Percentiles rank a stretch among this genome's conserved stretches.
Evolutionary conservation across 129 eudicot genomes (phyloP).

Genomic region (Oenanthe sinensis): DNA sequence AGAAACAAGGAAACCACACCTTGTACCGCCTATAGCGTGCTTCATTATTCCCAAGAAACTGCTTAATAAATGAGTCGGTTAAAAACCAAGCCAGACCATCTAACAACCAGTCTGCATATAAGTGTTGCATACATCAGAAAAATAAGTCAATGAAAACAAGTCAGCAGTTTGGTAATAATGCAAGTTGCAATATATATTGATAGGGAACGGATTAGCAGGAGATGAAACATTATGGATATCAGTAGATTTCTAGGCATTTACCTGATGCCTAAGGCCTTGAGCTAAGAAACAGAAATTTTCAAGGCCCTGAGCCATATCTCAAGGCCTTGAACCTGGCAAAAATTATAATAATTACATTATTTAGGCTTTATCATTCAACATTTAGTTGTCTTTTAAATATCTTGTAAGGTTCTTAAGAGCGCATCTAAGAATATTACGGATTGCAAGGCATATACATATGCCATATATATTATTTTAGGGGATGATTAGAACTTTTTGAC

Average conservation of each 20-base stretch:
- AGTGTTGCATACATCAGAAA: slow-evolving; percentile 18
- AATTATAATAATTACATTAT: too few relatives aligned
- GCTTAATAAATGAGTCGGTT: slow-evolving; percentile 78
- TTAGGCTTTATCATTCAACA: not conserved
- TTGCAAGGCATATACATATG: too few relatives aligned
- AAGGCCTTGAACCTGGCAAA: not conserved
- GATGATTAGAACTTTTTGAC: too few relatives aligned
- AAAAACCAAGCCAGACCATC: slow-evolving; percentile 96
- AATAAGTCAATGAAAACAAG: not conserved
- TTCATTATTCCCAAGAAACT: slow-evolving; percentile 88
- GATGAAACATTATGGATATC: not conserved
- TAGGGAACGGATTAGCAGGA: not conserved
- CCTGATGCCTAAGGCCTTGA: not conserved
- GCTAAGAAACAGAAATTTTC: not conserved
- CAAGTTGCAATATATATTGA: not conserved
- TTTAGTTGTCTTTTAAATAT: too few relatives aligned
- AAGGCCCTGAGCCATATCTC: too few relatives aligned
- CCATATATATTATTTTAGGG: too few relatives aligned
- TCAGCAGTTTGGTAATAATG: not conserved
- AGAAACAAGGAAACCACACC: slow-evolving; percentile 33
- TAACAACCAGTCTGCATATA: slow-evolving; percentile 76
- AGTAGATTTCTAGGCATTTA: too few relatives aligned
- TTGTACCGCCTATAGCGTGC: slow-evolving; percentile 89
- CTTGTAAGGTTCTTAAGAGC: not conserved
- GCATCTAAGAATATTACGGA: too few relatives aligned